Percentiles rank a stretch among this genome's conserved stretches.
phyloP scores from a whole-genome alignment of 192 early-diverging fungal species.

The Entomortierella parvispora region DNA sequence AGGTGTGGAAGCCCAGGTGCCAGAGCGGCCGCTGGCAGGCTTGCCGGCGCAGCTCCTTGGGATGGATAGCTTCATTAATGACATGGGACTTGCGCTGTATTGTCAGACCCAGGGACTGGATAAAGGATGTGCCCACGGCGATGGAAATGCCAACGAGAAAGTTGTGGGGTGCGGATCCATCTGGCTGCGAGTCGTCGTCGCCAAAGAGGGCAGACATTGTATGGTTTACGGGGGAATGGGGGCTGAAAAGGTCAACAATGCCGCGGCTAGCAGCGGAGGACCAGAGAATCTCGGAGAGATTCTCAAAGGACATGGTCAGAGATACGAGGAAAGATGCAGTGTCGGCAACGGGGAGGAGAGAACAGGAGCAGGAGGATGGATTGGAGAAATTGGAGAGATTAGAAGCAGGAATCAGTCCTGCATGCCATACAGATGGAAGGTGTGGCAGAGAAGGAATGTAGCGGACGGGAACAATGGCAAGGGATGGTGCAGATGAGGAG shows the following conservation, averaged over 20 bases:
- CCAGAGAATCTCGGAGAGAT: constrained; percentile 51
- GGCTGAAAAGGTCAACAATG: constrained; percentile 37
- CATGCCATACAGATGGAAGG: background rate
- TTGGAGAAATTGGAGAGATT: too few relatives aligned
- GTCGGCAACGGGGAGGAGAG: background rate
- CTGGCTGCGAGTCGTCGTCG: background rate
- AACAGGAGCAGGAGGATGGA: too few relatives aligned
- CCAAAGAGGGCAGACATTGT: constrained; percentile 2
- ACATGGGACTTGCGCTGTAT: constrained; percentile 81
- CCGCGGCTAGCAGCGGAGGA: constrained; percentile 33
- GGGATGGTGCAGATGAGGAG: background rate
- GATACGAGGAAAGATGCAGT: background rate
- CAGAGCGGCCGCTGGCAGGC: constrained; percentile 69
- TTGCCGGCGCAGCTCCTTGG: constrained; percentile 58
- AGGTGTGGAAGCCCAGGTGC: constrained; percentile 73
- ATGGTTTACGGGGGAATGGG: background rate
- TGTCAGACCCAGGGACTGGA: constrained; percentile 79
- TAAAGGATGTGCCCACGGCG: constrained; percentile 71
- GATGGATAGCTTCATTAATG: constrained; percentile 62
- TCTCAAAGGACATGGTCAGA: constrained; percentile 43
- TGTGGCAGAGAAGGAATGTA: background rate
- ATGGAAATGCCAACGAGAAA: constrained; percentile 65
- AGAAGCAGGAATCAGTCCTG: background rate
- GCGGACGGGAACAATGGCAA: background rate
- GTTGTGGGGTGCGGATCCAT: constrained; percentile 18